A percentile compares a stretch with the other conserved stretches of the same genome.
Evolutionary conservation across 352 stramenopile species (phyloP).

Genomic region (Globisporangium barbulae): DNA sequence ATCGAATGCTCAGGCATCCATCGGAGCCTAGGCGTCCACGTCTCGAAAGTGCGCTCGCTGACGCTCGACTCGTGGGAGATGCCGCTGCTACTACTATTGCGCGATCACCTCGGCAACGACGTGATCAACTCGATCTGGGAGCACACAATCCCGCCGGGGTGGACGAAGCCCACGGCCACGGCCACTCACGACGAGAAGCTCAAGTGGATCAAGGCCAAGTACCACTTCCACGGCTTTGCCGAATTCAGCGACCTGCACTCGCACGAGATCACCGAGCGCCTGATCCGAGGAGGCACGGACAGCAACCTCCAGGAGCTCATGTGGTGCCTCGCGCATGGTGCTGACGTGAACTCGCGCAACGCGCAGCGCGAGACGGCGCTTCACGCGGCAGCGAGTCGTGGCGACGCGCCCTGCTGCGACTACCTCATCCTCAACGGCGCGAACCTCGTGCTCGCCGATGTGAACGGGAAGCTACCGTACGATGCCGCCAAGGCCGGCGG

Average conservation of each 20-base stretch:
- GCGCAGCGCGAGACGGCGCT: constrained; percentile 58
- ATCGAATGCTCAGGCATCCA: constrained; percentile 98
- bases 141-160: constrained; percentile 42
- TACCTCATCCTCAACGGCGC: constrained; percentile 81
- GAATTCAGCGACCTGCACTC: constrained; percentile 26
- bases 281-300: constrained; percentile 36
- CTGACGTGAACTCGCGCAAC: constrained; percentile 65
- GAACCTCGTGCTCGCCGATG: constrained; percentile 52
- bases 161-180: constrained; percentile 43
- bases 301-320: constrained; percentile 62
- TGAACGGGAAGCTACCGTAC: constrained; percentile 44
- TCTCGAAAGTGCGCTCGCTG: constrained; percentile 95
- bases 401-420: constrained; percentile 52
- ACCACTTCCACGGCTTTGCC: constrained; percentile 72
- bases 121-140: constrained; percentile 74
- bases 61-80: constrained; percentile 89
- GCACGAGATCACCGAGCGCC: constrained; percentile 37
- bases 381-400: constrained; percentile 39
- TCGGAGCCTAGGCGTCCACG: constrained; percentile 94
- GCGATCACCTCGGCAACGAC: constrained; percentile 68
- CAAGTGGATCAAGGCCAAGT: constrained; percentile 86
- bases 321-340: constrained; percentile 75
- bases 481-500: constrained; percentile 57
- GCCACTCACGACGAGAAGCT: constrained; percentile 69
- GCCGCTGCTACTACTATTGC: constrained; percentile 56